Evolutionary conservation across 2,329 filamentous ascomycete genomes (phyloP), one percentile per base, ranked within the genome.

Genomic region (Botryotinia calthae): DNA sequence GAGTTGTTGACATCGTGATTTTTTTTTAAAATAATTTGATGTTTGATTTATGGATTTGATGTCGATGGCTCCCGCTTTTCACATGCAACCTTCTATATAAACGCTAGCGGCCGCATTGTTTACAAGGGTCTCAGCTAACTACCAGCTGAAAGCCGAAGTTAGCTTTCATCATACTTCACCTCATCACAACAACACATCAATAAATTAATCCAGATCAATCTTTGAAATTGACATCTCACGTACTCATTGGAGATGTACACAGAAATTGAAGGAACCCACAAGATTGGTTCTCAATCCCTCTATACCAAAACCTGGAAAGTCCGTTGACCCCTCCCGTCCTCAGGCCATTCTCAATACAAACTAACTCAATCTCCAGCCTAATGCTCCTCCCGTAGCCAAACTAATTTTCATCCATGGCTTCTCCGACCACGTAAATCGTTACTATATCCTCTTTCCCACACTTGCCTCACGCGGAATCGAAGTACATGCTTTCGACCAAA

Each of bases 321-420:
- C 20, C 25, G 75, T 76, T 31, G 31, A 56, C 37, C 40, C 37
- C 54, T 63, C 61, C 48, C 22, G 40, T 44, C 28, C 34, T 34
- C 10, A 18, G 44, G 46, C 18, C 68, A 48, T 28, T 25, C 37
- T 6, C 40, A 66, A 42, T 25, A 2, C 4, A 58, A 54, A 70
- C 75, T 74, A 44, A 74, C 34, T 48, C 59, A 69, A 71, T 18
- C 40, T 40, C 9, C 71, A 81, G 79, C 78, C 79, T 12, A 77
- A 79, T 51, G 74, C 63, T 22, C 72, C 77, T 3, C 72, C 78
- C 72, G 88, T 87, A 78, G 94, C 94, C 51, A 92, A 92, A 77
- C 82, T 97, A 67, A 86, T 96, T 78, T 92, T 97, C 82, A 84
- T 98, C 75, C 95, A 98, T 83, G 95, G 95, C 79, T 98, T 95